These are phyloP conservation scores for Xerocomellus intermedius DNA, from an alignment of 768 basidiomycete species.

Conservation along the genomic window DNA sequence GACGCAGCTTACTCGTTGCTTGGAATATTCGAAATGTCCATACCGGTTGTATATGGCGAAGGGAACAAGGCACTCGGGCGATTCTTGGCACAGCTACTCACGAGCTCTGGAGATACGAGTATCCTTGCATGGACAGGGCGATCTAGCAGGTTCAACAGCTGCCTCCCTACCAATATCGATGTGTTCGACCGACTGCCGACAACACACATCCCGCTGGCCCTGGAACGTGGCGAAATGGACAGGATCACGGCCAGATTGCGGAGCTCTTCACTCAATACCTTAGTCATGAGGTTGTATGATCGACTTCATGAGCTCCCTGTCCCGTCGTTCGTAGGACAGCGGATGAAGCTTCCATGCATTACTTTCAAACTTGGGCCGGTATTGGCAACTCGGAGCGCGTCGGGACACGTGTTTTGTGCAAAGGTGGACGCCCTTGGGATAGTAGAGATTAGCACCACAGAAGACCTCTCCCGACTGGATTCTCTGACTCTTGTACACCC, in stretches of 20 bases:
- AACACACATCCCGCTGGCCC: background rate
- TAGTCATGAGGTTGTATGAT: background rate
- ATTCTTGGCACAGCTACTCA: background rate
- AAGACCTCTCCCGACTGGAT: background rate
- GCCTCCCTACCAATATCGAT: background rate
- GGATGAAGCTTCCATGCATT: background rate
- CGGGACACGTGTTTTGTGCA: background rate
- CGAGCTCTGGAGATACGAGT: background rate
- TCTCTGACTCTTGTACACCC: background rate
- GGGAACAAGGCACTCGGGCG: background rate
- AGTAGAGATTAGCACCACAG: background rate
- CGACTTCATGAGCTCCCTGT: background rate
- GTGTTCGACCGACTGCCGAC: background rate
- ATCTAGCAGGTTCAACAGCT: background rate
- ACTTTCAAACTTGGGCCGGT: background rate
- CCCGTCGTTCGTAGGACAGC: background rate
- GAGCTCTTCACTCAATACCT: background rate
- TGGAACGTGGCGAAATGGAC: background rate
- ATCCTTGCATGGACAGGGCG: background rate
- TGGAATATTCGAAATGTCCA: background rate
- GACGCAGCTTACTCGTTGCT: background rate
- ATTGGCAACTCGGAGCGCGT: background rate
- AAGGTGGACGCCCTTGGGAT: background rate
- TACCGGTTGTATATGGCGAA: background rate
- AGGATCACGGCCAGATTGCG: background rate